A percentile compares a stretch with the other conserved stretches of the same genome.
phyloP scores from a whole-genome alignment of 2,329 filamentous ascomycete genomes.

The Drechslera avenae region DNA sequence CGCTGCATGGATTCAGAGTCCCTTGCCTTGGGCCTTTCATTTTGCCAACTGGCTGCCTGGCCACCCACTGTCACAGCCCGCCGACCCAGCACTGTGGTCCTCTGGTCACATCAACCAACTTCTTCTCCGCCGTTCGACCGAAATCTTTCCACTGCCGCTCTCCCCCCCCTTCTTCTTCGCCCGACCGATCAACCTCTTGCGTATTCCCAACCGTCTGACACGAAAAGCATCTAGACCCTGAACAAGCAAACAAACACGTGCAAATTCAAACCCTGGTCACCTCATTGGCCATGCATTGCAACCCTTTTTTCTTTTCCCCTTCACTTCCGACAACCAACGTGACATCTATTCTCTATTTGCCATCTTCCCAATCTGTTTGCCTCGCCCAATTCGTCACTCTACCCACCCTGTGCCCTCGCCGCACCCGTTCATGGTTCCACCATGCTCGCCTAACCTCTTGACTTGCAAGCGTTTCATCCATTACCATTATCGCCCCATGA shows the following conservation, averaged over 20 bases:
- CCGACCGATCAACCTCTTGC: background rate
- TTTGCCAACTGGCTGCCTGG: no score
- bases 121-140: no score
- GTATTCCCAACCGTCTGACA: slow-evolving; percentile 2
- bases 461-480: slow-evolving; percentile 35
- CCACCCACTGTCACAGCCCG: no score
- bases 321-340: background rate
- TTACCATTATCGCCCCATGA: slow-evolving; percentile 36
- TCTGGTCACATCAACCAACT: no score
- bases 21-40: no score
- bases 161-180: background rate
- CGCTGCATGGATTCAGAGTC: no score
- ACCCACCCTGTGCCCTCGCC: background rate
- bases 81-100: no score
- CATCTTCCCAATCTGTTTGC: background rate
- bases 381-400: background rate
- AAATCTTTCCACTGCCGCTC: no score
- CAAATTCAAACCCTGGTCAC: background rate
- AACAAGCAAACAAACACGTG: slow-evolving; percentile 4
- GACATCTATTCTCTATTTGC: background rate
- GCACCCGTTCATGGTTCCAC: slow-evolving; percentile 9
- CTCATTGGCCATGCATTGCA: background rate
- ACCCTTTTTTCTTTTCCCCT: slow-evolving; percentile 3
- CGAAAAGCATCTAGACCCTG: slow-evolving; percentile 4
- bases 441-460: slow-evolving; percentile 13